Base-by-base conservation (phyloP, 208 protist species). In the Leishmania braziliensis region DNA sequence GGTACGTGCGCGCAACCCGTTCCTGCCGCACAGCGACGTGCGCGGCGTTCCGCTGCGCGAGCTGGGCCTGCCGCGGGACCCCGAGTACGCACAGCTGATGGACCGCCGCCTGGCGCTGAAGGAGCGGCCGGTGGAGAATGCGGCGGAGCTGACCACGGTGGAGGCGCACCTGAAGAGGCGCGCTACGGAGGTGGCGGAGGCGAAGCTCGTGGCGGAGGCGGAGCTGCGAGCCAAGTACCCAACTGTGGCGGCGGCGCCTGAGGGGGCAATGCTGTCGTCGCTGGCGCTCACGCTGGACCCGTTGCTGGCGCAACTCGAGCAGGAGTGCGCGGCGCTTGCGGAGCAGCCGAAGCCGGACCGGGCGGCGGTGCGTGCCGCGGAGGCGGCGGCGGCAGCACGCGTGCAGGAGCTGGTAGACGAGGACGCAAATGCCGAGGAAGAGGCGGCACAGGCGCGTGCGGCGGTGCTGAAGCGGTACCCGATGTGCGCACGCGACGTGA, bases 401-500 rank as follows among this genome's bases (percentile, higher is more conserved):
- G 66, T 86, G 68, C 69, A 82, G 66, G 65, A 85, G 75, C 56
- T 88, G 10, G 60, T 75, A 23, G 74, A 74, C 16, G 85, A 88
- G 29, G 87, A 93, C 63, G 66, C 66, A 2, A 33, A 23, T 14
- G 75, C 84, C 69, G 89, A 89, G 72, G 29, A 16, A 12, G 79
- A 88, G 73, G 68, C 87, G 23, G 78, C 82, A 46, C 20, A 54
- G n/a, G 77, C 85, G n/a, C 85, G 87, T 54, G 48, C 51, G 23
- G 69, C 50, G 9, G 73, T 88, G 69, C 72, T 81, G 43, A 70
- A 68, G 33, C 58, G 56, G 73, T 93, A 91, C 79, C 87, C 87
- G 29, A 91, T 90, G 85, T 91, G 87, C 77, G 77, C 87, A 26
- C 77, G 87, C 20, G 89, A 90, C 62, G 75, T 91, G 33, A 89